A percentile compares a stretch with the other conserved stretches of the same genome.
Evolutionary conservation across 768 basidiomycete genomes (phyloP).

Genomic region (Xerocomellus chrysenteron): DNA sequence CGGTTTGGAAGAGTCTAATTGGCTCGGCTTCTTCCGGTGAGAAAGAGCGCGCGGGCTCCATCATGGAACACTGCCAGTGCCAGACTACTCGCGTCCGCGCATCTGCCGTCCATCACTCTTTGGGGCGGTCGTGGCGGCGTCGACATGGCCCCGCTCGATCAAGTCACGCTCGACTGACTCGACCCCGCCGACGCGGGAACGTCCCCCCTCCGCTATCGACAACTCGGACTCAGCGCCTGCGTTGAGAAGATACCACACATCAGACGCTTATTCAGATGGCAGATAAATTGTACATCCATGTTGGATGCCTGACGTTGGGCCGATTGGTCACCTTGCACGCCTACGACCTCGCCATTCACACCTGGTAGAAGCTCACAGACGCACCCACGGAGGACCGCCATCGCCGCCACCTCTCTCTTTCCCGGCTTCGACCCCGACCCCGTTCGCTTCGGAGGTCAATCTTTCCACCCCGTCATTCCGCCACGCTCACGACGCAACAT

Average conservation of each 20-base stretch:
- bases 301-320: conserved; percentile 39
- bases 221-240: conserved; percentile 31
- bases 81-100: too few species aligned
- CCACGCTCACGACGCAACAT: background rate
- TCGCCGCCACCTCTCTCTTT: conserved; percentile 27
- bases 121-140: conserved; percentile 32
- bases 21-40: too few species aligned
- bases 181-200: conserved; percentile 24
- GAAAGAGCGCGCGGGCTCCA: too few species aligned
- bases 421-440: conserved; percentile 24
- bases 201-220: conserved; percentile 25
- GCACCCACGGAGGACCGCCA: conserved; percentile 43
- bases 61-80: too few species aligned
- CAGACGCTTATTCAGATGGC: background rate
- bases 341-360: conserved; percentile 27
- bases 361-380: conserved; percentile 34
- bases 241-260: conserved; percentile 37
- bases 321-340: conserved; percentile 37
- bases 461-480: fast-evolving
- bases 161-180: conserved; percentile 12
- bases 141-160: conserved; percentile 37
- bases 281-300: conserved; percentile 40
- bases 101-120: conserved; percentile 16
- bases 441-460: conserved; percentile 38
- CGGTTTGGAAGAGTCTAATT: too few species aligned